Percentiles rank a stretch among this genome's conserved stretches.
Conservation (phyloP, 805 yeast species). For the Candida oleophila region DNA sequence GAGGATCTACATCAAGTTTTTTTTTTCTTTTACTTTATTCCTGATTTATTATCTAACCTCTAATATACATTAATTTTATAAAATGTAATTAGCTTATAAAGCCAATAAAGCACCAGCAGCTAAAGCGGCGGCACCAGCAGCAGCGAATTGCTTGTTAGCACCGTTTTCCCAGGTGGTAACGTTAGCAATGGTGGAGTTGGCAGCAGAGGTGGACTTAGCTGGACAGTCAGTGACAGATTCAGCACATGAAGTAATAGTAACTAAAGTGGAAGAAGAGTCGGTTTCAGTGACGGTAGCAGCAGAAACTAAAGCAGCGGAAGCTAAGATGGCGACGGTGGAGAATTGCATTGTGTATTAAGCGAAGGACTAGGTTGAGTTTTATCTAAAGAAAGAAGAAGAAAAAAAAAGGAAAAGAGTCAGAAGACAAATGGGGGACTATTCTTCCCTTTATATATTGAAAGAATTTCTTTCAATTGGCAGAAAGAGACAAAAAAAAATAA, state of each 20-base stretch:
- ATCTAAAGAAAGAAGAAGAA: background rate
- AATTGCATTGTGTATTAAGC: conserved; percentile 38
- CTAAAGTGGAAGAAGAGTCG: conserved; percentile 33
- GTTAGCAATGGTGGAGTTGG: conserved; percentile 19
- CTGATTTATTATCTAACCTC: conserved; percentile 1
- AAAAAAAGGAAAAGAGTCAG: background rate
- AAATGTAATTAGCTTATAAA: conserved; percentile 18
- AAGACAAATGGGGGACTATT: background rate
- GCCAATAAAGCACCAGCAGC: conserved; percentile 35
- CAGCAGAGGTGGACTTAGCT: conserved; percentile 20
- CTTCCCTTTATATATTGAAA: background rate
- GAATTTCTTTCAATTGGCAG: background rate
- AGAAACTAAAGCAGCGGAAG: conserved; percentile 35
- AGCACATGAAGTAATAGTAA: conserved; percentile 43
- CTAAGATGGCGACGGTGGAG: conserved; percentile 39
- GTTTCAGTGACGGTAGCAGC: conserved; percentile 31
- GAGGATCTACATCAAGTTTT: background rate
- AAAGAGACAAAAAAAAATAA: conserved; percentile 5
- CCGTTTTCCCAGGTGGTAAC: conserved; percentile 10
- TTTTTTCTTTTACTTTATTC: background rate
- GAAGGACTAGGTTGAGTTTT: conserved; percentile 15
- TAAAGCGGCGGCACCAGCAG: conserved; percentile 29
- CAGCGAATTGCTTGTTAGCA: conserved; percentile 23
- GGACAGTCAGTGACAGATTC: conserved; percentile 44
- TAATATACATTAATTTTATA: background rate